Evolutionary conservation across 768 basidiomycete species (phyloP).

Genomic region (Calocera cornea): DNA sequence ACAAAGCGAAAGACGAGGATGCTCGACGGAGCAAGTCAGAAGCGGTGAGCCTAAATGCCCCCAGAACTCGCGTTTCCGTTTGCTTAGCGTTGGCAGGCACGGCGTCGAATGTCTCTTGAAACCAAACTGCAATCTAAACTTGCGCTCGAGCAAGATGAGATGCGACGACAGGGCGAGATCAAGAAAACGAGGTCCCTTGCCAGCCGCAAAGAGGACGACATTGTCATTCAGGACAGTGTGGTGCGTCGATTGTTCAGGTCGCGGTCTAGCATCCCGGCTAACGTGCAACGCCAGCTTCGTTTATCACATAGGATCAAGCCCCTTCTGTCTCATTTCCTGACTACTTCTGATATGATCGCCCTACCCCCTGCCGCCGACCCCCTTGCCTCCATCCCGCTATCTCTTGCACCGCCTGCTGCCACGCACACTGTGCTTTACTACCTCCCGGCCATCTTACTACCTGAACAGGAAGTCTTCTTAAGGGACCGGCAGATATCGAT

Average conservation of each 20-base stretch:
- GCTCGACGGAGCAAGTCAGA: conserved; percentile 75
- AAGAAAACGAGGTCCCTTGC: conserved; percentile 68
- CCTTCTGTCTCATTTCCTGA: conserved; percentile 56
- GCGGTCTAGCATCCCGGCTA: neutral
- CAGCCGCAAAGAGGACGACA: conserved; percentile 68
- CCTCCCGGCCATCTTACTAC: conserved; percentile 52
- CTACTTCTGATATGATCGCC: conserved; percentile 59
- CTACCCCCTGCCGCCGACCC: conserved; percentile 25
- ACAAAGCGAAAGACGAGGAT: conserved; percentile 78
- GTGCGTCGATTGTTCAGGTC: conserved; percentile 31
- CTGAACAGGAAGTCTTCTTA: conserved; percentile 58
- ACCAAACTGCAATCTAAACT: conserved; percentile 76
- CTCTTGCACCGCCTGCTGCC: neutral
- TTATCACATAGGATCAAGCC: conserved; percentile 25
- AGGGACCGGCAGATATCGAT: conserved; percentile 52
- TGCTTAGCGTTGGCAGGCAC: too few species aligned
- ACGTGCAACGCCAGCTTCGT: neutral
- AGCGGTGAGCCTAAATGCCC: conserved; percentile 36
- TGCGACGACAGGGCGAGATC: conserved; percentile 71
- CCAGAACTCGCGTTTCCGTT: neutral
- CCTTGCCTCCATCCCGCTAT: neutral
- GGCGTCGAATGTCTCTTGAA: conserved; percentile 71
- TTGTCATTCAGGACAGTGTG: conserved; percentile 68
- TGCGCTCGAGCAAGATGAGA: conserved; percentile 71
- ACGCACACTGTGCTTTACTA: conserved; percentile 53